Conservation (phyloP, 345 rosid species). For the Balakata baccata region DNA sequence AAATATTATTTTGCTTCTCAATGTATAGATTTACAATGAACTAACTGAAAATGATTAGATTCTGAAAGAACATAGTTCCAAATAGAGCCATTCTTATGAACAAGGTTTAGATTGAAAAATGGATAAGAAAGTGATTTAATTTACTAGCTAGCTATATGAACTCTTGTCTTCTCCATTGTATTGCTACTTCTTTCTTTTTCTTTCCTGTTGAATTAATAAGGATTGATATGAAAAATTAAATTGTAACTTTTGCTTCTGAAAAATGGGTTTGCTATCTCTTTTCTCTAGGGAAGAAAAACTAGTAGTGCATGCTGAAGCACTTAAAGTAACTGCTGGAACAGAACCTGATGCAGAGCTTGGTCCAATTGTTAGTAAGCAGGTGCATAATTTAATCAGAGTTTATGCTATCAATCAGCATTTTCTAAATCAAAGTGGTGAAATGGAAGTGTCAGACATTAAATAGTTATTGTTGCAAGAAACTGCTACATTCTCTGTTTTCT, state of each 20-base stretch:
- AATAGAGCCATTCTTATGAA: neutral
- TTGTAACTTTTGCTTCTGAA: neutral
- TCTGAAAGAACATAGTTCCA: neutral
- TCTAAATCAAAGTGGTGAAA: neutral
- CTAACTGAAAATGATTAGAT: neutral
- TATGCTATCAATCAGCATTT: neutral
- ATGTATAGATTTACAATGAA: neutral
- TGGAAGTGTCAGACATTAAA: neutral
- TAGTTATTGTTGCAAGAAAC: neutral
- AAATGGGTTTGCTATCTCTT: slow-evolving; percentile 7
- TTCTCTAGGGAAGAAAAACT: slow-evolving; percentile 57
- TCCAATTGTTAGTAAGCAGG: slow-evolving; percentile 67
- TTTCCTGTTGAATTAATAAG: neutral
- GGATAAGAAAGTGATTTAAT: neutral
- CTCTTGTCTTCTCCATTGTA: neutral
- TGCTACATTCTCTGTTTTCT: neutral
- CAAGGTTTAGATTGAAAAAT: neutral
- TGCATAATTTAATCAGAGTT: slow-evolving; percentile 6
- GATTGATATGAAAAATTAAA: neutral
- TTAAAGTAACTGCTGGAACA: slow-evolving; percentile 53
- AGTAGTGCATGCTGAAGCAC: slow-evolving; percentile 43
- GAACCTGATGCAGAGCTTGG: slow-evolving; percentile 60
- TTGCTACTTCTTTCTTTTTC: neutral
- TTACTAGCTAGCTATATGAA: neutral
- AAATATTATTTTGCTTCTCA: neutral